phyloP scores from a whole-genome alignment of 169 alveolate genomes.

The Eimeria sp. region DNA sequence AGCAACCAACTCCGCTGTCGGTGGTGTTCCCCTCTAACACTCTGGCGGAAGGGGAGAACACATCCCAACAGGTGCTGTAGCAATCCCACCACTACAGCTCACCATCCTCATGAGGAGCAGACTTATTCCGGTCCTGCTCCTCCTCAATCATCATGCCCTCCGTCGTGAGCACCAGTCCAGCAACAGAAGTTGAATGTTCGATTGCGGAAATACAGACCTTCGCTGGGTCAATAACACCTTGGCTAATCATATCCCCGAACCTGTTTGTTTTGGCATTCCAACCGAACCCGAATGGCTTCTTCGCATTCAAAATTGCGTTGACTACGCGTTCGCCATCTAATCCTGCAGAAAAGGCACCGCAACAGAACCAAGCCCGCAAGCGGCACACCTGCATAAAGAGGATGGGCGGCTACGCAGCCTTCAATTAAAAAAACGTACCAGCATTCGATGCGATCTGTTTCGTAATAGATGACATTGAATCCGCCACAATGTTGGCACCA shows the following conservation, averaged over 20 bases:
- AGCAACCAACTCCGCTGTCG: neutral
- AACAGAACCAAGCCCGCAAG: neutral
- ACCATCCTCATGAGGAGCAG: slow-evolving; percentile 7
- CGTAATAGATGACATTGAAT: slow-evolving; percentile 91
- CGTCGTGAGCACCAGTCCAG: slow-evolving; percentile 94
- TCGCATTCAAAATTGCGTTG: slow-evolving; percentile 89
- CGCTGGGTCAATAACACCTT: slow-evolving; percentile 95
- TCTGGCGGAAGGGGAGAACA: neutral
- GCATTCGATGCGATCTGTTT: slow-evolving; percentile 93
- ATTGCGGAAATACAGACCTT: slow-evolving; percentile 93
- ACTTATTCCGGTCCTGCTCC: slow-evolving; percentile 91
- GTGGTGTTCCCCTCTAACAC: neutral
- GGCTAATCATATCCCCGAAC: slow-evolving; percentile 94
- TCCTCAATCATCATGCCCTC: slow-evolving; percentile 95
- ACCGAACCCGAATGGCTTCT: slow-evolving; percentile 93
- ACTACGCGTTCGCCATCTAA: slow-evolving; percentile 92
- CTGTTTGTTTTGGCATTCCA: slow-evolving; percentile 93
- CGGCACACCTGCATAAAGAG: neutral
- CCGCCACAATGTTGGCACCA: slow-evolving; percentile 92
- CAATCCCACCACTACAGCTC: slow-evolving; percentile 37
- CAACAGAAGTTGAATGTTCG: slow-evolving; percentile 93
- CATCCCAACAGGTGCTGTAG: neutral
- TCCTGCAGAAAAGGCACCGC: slow-evolving; percentile 79
- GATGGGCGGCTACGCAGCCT: neutral
- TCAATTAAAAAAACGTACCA: neutral